phyloP scores from a whole-genome alignment of 176 grass and related monocot genomes.

The Oryza nivara region DNA sequence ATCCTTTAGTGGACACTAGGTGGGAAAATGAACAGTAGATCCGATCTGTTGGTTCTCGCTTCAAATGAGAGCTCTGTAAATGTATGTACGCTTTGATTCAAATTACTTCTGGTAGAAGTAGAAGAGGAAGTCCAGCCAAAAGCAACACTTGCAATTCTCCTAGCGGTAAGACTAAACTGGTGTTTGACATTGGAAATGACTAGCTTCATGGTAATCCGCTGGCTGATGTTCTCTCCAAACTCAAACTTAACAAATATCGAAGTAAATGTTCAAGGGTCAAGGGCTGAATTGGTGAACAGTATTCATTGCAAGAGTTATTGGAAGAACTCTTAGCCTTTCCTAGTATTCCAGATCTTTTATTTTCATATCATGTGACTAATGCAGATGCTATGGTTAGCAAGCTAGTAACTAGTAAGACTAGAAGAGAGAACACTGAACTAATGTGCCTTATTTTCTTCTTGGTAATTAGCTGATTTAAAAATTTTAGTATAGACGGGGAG shows the following conservation, averaged over 20 bases:
- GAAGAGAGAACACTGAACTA: neutral
- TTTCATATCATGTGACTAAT: neutral
- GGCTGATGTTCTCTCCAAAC: conserved; percentile 18
- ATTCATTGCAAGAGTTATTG: neutral
- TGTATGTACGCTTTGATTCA: too few relatives aligned
- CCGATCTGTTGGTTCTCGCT: conserved; percentile 9
- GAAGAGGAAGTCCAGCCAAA: neutral
- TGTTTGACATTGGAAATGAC: conserved; percentile 15
- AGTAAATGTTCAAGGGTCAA: neutral
- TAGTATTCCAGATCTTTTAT: neutral
- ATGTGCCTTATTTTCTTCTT: neutral
- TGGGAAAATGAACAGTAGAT: conserved; percentile 22
- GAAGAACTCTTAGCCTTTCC: conserved; percentile 12
- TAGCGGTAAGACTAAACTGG: neutral
- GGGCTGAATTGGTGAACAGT: conserved; percentile 6
- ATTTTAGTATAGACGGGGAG: neutral
- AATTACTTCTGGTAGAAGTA: neutral
- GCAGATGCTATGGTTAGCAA: neutral
- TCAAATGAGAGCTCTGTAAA: too few relatives aligned
- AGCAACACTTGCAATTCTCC: neutral
- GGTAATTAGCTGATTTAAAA: neutral
- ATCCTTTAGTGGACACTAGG: neutral
- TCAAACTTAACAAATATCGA: conserved; percentile 11
- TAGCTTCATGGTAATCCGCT: neutral
- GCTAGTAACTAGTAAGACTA: neutral